Conservation (phyloP, 805 yeast species). For the Teunomyces pallodes region DNA sequence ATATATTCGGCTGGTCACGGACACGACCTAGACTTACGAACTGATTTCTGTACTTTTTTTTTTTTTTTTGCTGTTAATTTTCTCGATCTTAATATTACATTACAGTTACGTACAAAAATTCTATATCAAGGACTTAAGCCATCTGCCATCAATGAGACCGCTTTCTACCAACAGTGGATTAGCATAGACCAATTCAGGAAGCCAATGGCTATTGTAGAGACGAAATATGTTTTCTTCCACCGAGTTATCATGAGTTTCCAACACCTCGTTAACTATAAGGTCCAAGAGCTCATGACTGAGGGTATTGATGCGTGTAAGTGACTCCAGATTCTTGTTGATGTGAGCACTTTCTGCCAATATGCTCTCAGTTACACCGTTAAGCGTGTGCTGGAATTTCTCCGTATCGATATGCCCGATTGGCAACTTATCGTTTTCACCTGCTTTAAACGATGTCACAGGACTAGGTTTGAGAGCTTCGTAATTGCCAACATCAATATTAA, state of each 20-base stretch:
- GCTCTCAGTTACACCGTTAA: slow-evolving; percentile 21
- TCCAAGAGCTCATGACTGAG: slow-evolving; percentile 35
- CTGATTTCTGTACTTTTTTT: background rate
- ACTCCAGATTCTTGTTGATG: slow-evolving; percentile 14
- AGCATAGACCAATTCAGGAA: slow-evolving; percentile 37
- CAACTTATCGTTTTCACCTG: slow-evolving; percentile 16
- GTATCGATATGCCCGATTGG: slow-evolving; percentile 38
- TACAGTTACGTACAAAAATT: background rate
- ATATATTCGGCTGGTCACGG: background rate
- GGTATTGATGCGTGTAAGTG: slow-evolving; percentile 24
- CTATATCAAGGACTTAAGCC: slow-evolving; percentile 39
- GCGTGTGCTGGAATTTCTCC: slow-evolving; percentile 28
- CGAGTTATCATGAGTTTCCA: slow-evolving; percentile 21
- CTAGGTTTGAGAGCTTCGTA: slow-evolving; percentile 38
- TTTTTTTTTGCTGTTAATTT: background rate
- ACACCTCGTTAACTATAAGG: slow-evolving; percentile 23
- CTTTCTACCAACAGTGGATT: slow-evolving; percentile 40
- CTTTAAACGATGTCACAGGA: slow-evolving; percentile 10
- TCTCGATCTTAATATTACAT: background rate
- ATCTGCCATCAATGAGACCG: slow-evolving; percentile 30
- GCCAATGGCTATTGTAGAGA: slow-evolving; percentile 39
- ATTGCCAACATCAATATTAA: slow-evolving; percentile 43
- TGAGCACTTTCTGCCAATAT: slow-evolving; percentile 21
- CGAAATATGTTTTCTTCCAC: slow-evolving; percentile 29
- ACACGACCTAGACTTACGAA: background rate